Base-by-base conservation (phyloP, 768 basidiomycete species). In the Pleurotus tuber-regium region DNA sequence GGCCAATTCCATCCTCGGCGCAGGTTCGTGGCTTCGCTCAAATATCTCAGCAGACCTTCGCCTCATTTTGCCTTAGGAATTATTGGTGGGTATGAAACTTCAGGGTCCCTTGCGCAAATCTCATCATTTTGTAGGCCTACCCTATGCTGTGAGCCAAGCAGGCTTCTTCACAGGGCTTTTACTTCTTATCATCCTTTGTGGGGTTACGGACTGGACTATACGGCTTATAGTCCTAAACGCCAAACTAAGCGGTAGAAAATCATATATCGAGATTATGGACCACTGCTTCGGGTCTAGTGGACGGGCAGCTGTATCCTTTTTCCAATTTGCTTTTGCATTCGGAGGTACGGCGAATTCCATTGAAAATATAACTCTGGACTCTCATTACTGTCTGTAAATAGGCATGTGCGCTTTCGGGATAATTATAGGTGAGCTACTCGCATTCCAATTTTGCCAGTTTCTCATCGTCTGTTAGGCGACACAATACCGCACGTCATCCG, bases 371-470 rank as follows among this genome's bases (percentile, higher is more conserved):
- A 52, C 56, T n/a, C 21, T 43, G 31, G 39, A 25, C 19, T 4
- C 26, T 16, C 14, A 51, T 60, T n/a, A 58, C 38, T 28, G 2
- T 30, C 33, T n/a, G n/a, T n/a, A n/a, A n/a, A 19, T 54, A 90
- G 91, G 96, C 36, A 98, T 98, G 94, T 96, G 93, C 58, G 96
- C 96, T 0, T 98, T 98, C 65, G 92, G 93, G 24, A 96, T 98
- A 60, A 98, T 98, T 59, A 92, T 97, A 50, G 55, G 55, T 50
- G 23, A 10, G 47, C 26, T 21, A 11, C 18, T 8, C 14, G n/a
- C 2, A 21, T 38, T 36, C 14, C 33, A 16, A 7, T 5, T 16
- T 5, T 18, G 12, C 19, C 12, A 19, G 2, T 12, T 31, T 50
- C n/a, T 33, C 43, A 29, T 40, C 4, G 18, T 43, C 19, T 31